Evolutionary conservation across 768 basidiomycete genomes (phyloP).

Genomic region (Sporobolomyces phaffii): DNA sequence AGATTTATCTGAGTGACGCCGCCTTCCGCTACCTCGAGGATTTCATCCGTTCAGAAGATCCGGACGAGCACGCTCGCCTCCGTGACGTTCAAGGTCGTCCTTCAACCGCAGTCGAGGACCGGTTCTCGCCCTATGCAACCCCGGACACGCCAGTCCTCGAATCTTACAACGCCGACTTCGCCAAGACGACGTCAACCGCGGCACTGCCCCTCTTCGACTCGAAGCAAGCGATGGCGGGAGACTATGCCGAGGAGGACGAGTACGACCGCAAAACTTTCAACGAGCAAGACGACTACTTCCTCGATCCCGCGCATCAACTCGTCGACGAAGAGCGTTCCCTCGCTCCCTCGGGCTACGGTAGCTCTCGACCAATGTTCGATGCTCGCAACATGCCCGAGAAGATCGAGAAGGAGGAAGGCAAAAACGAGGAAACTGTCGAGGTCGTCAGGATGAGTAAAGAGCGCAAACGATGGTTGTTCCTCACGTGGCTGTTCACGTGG

Average conservation of each 20-base stretch:
- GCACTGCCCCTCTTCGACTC: conserved; percentile 76
- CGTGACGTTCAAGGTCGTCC: conserved; percentile 62
- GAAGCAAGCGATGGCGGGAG: conserved; percentile 55
- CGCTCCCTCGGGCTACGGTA: conserved; percentile 23
- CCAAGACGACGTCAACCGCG: conserved; percentile 54
- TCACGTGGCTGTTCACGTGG: conserved; percentile 85
- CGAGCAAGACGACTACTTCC: conserved; percentile 31
- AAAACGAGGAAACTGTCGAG: conserved; percentile 57
- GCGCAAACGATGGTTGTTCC: conserved; percentile 74
- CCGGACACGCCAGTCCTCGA: conserved; percentile 34
- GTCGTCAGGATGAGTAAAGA: conserved; percentile 74
- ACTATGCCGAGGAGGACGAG: conserved; percentile 62
- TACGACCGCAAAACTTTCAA: conserved; percentile 50
- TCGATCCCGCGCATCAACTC: not conserved
- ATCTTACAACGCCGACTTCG: conserved; percentile 27
- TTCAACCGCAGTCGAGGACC: conserved; percentile 44
- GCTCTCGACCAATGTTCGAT: conserved; percentile 32
- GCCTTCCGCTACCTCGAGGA: conserved; percentile 89
- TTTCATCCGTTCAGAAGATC: conserved; percentile 69
- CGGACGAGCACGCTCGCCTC: conserved; percentile 78
- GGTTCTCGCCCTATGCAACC: conserved; percentile 45
- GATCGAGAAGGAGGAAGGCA: conserved; percentile 11
- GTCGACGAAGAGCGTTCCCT: conserved; percentile 34
- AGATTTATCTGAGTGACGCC: conserved; percentile 81
- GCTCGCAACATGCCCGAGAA: conserved; percentile 24